A percentile compares a stretch with the other conserved stretches of the same genome.
phyloP scores from a whole-genome alignment of 331 rosid species.

The Quercus lobata region DNA sequence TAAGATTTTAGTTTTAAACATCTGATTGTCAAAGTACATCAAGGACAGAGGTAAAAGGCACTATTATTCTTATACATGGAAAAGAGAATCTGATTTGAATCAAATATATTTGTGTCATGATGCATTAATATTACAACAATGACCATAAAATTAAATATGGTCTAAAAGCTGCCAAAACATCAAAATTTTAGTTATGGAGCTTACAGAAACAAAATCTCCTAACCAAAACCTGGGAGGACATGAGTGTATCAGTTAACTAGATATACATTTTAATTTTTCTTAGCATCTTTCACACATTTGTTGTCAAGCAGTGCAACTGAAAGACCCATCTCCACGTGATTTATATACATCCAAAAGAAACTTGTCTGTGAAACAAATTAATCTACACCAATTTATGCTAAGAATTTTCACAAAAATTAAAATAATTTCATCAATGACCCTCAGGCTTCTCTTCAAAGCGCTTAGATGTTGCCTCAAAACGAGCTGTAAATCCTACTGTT shows the following conservation, averaged over 20 bases:
- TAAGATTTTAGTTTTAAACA: background rate
- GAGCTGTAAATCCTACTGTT: constrained; percentile 93
- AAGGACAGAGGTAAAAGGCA: background rate
- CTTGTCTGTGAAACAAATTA: constrained; percentile 8
- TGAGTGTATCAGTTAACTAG: background rate
- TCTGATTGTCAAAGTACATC: background rate
- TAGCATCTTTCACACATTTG: background rate
- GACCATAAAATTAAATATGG: background rate
- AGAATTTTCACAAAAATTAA: background rate
- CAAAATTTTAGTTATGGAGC: background rate
- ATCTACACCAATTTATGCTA: constrained; percentile 20
- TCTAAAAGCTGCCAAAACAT: constrained; percentile 5
- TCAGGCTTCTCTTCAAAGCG: constrained; percentile 37
- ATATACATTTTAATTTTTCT: background rate
- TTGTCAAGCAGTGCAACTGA: background rate
- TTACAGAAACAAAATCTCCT: background rate
- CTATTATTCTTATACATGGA: constrained; percentile 1
- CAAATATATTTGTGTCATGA: background rate
- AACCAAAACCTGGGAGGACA: constrained; percentile 12
- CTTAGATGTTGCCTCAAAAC: constrained; percentile 60
- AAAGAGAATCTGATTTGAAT: constrained; percentile 9
- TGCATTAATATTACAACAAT: background rate
- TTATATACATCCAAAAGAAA: constrained; percentile 36
- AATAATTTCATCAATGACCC: background rate
- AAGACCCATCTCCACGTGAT: constrained; percentile 14